Base-by-base conservation (phyloP, 805 yeast species). In the Nakazawaea pomicola region DNA sequence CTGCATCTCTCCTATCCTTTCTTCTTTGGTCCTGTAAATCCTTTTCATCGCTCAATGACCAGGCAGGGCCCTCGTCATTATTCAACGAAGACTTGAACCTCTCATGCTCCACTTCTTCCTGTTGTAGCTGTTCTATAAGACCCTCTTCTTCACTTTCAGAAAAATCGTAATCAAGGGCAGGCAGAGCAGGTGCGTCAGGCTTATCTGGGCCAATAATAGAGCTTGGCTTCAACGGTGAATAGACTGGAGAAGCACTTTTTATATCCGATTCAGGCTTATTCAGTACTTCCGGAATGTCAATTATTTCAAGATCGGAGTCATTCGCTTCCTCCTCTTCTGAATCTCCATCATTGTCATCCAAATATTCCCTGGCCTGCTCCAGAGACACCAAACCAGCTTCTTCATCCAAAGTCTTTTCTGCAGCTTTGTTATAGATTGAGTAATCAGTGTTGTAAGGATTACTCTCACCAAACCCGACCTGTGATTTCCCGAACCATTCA, bases 1-100 rank as follows among this genome's bases (percentile, higher is more conserved):
- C 98, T 0, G 97, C 77, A 57, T 91, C 97, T 50, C 98, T 71
- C 44, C 79, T 75, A 24, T 85, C 87, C 47, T 76, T 79, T 29
- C 68, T 73, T 29, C 77, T 72, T 52, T 81, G 78, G 39, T 77
- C 79, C 49, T 70, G 78, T n/a, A 87, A 61, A 14, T 62, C 56
- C 18, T 63, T 68, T 47, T 72, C 82, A 16, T 69, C 67, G 16
- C 58, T 61, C 47, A 61, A 46, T 1, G 58, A 48, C 65, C 65
- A 61, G n/a, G 18, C 9, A 16, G 33, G 8, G 12, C 33, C 14
- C 7, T 35, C 40, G 4, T 45, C 48, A 33, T 50, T 44, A 34
- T 61, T 64, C 25, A 76, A 49, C 9, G 64, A 51, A 7, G 61
- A 59, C 10, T 75, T 74, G 51, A 91, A 86, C 11, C 73, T 59